Base-by-base conservation (phyloP, 768 basidiomycete species). In the Coprinopsis sp. region DNA sequence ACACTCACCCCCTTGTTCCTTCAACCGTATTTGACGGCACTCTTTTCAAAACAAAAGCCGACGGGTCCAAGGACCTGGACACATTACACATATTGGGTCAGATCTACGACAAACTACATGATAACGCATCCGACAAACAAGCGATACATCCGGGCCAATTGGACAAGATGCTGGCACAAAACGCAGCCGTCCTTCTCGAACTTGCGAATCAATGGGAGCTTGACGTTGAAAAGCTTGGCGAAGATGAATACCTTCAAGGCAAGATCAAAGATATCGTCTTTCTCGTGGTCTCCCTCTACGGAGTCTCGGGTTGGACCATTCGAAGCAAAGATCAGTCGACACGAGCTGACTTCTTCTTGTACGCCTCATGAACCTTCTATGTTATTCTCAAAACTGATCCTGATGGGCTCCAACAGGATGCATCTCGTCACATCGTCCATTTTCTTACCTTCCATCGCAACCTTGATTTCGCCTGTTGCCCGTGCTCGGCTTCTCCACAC, bases 251-350 rank as follows among this genome's bases (percentile, higher is more conserved):
- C 3, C 37, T 80, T 5, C 67, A 71, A n/a, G 59, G 66, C 14
- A 87, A 84, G 59, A 67, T 82, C 22, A 79, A 82, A 51, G 84
- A 89, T 53, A 52, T 89, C 3, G 56, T 66, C 4, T 88, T 82
- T 79, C 61, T 73, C 14, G 72, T 67, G 34, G 64, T 65, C 0
- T 46, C 84, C n/a, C 52, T 82, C 16, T 88, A 81, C 50, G 79
- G 72, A 2, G 64, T 79, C 16, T 74, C 71, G 5, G 82, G 78
- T 3, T 78, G 72, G 68, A 63, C 67, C 30, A 60, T 68, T 44
- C 60, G 63, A 28, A 47, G 63, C 14, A 50, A 55, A 29, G 54
- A 58, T 8, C 49, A 43, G 19, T 44, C 38, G 2, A 84, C 79
- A 58, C 68, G 72, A 21, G 75, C 72, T 1, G 78, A 85, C 45